Evolutionary conservation across 2,329 filamentous ascomycete species (phyloP).

Genomic region (Trichoderma pleuroti): DNA sequence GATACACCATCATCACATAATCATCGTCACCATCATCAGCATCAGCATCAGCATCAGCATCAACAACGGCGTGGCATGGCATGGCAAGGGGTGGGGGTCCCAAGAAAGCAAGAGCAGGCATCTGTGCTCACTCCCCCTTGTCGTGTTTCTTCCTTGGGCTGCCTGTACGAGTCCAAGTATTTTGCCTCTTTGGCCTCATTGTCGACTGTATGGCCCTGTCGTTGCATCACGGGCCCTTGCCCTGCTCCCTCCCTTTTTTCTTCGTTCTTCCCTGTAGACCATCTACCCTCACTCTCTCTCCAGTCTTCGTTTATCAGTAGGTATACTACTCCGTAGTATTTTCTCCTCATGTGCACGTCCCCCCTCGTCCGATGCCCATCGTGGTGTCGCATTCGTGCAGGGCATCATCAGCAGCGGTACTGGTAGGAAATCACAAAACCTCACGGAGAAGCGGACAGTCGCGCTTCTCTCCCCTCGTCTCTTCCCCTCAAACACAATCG

Average conservation of each 20-base stretch:
- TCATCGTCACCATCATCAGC: neutral
- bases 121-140: neutral
- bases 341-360: neutral
- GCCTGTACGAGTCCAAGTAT: no score
- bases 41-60: neutral
- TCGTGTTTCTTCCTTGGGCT: neutral
- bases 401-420: neutral
- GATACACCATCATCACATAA: neutral
- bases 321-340: no score
- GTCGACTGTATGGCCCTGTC: neutral
- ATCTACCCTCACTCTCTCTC: neutral
- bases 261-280: neutral
- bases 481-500: neutral
- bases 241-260: neutral
- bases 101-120: neutral
- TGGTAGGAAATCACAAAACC: neutral
- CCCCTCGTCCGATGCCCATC: neutral
- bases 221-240: neutral
- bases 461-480: neutral
- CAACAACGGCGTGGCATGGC: neutral
- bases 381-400: neutral
- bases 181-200: neutral
- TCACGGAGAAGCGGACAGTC: neutral
- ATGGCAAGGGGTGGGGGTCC: neutral
- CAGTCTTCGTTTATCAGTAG: neutral